Percentiles rank a stretch among this genome's conserved stretches.
Evolutionary conservation across 2,329 filamentous ascomycete species (phyloP).

Genomic region (Xylariaceae sp.): DNA sequence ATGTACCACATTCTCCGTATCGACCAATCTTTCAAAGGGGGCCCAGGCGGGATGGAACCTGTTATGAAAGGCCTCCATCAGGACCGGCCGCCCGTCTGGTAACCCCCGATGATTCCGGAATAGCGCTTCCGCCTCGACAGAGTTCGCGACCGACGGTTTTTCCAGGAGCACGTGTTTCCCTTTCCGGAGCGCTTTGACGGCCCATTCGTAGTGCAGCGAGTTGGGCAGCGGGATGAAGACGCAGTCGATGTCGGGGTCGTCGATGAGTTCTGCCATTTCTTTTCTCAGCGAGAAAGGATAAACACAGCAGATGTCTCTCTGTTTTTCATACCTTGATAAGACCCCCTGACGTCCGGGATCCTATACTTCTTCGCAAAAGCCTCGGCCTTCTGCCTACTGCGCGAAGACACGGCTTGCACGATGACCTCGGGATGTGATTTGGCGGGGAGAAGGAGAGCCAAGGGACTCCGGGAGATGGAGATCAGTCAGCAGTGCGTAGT

Average conservation of each 20-base stretch:
- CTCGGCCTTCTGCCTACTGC: conserved; percentile 41
- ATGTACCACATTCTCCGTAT: conserved; percentile 23
- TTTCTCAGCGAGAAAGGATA: background rate
- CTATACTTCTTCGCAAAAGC: conserved; percentile 45
- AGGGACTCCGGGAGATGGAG: conserved; percentile 20
- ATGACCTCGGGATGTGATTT: conserved; percentile 48
- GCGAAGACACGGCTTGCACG: conserved; percentile 47
- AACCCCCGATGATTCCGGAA: conserved; percentile 30
- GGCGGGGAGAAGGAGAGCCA: conserved; percentile 42
- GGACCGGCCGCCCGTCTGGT: conserved; percentile 26
- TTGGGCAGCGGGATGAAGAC: conserved; percentile 38
- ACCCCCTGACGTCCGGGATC: conserved; percentile 43
- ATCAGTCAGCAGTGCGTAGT: background rate
- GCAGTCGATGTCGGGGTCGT: conserved; percentile 33
- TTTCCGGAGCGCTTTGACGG: conserved; percentile 33
- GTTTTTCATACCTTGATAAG: conserved; percentile 41
- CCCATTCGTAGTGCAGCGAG: conserved; percentile 33
- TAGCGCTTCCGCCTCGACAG: conserved; percentile 31
- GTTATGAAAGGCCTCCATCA: conserved; percentile 40
- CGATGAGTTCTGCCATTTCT: conserved; percentile 23
- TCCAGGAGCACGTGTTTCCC: conserved; percentile 44
- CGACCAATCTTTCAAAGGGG: conserved; percentile 29
- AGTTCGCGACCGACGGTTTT: conserved; percentile 38
- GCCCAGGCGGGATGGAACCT: conserved; percentile 36
- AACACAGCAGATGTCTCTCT: background rate